Evolutionary conservation across 108 stramenopile genomes (phyloP).

Genomic region (Cylindrotheca fusiformis): DNA sequence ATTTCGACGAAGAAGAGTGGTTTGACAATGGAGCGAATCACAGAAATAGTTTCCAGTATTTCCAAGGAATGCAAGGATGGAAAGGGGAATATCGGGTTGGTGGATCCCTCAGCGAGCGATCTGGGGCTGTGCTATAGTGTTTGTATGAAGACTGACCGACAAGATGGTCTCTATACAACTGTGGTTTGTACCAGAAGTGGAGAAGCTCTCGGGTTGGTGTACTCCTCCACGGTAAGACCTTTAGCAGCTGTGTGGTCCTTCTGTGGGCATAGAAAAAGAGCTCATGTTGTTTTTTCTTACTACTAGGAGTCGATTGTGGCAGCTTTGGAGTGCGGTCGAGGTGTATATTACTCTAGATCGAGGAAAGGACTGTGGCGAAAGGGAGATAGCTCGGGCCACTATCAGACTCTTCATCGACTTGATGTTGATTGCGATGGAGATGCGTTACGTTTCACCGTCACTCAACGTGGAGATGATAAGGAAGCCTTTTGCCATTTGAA

Average conservation of each 20-base stretch:
- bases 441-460: slow-evolving; percentile 91
- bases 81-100: slow-evolving; percentile 51
- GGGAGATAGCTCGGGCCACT: slow-evolving; percentile 93
- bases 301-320: slow-evolving; percentile 72
- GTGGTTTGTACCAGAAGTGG: slow-evolving; percentile 89
- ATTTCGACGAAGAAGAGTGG: background rate
- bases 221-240: slow-evolving; percentile 70
- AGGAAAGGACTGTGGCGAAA: slow-evolving; percentile 90
- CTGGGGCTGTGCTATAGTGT: slow-evolving; percentile 64
- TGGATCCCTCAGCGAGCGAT: slow-evolving; percentile 64
- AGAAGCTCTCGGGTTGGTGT: slow-evolving; percentile 91
- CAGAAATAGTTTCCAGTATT: slow-evolving; percentile 14
- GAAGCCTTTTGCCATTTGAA: slow-evolving; percentile 88
- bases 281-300: slow-evolving; percentile 8
- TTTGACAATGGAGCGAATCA: slow-evolving; percentile 5
- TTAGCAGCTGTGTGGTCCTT: background rate
- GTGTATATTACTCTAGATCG: slow-evolving; percentile 92
- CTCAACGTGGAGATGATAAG: slow-evolving; percentile 59
- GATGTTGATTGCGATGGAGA: slow-evolving; percentile 96
- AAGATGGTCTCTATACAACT: slow-evolving; percentile 90
- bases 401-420: slow-evolving; percentile 84
- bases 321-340: slow-evolving; percentile 82
- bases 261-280: background rate
- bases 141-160: slow-evolving; percentile 84
- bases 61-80: slow-evolving; percentile 51